These are phyloP conservation scores for Torulaspora pretoriensis DNA, from an alignment of 1,139 yeast species.

Conservation along the genomic window DNA sequence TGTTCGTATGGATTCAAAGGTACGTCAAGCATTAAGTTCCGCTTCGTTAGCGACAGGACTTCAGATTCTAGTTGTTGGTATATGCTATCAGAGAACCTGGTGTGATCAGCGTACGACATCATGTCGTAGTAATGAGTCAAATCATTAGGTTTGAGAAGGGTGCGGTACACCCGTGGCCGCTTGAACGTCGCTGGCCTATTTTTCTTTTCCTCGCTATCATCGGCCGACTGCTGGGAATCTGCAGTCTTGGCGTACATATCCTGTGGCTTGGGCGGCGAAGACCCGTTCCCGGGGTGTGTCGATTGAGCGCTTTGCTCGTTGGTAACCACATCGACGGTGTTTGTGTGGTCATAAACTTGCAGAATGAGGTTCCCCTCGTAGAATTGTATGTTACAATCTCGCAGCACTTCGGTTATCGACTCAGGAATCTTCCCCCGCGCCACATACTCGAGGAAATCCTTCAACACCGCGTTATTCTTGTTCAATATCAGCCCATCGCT, in stretches of 20 bases:
- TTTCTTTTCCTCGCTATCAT: constrained; percentile 14
- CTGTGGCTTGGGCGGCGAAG: constrained; percentile 6
- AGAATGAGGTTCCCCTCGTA: constrained; percentile 88
- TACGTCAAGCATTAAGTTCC: constrained; percentile 71
- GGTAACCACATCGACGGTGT: constrained; percentile 34
- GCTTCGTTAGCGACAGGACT: constrained; percentile 66
- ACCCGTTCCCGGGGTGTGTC: constrained; percentile 4
- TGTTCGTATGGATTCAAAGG: constrained; percentile 61
- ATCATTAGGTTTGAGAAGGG: constrained; percentile 75
- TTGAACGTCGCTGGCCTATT: constrained; percentile 32
- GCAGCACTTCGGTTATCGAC: constrained; percentile 80
- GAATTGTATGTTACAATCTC: constrained; percentile 76
- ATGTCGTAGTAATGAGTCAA: constrained; percentile 80
- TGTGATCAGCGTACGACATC: constrained; percentile 76
- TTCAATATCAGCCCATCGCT: constrained; percentile 75
- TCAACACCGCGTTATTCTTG: constrained; percentile 72
- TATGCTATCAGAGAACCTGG: constrained; percentile 63
- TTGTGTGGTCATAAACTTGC: constrained; percentile 75
- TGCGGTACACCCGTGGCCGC: constrained; percentile 67
- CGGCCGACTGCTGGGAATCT: constrained; percentile 5
- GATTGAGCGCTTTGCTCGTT: constrained; percentile 17
- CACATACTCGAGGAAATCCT: constrained; percentile 72
- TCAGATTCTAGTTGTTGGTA: constrained; percentile 67
- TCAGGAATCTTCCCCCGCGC: constrained; percentile 82
- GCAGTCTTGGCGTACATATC: constrained; percentile 8